Evolutionary conservation across 139 green algal genomes (phyloP), one percentile per base, ranked within the genome.

Genomic region (Chlorella sp.): DNA sequence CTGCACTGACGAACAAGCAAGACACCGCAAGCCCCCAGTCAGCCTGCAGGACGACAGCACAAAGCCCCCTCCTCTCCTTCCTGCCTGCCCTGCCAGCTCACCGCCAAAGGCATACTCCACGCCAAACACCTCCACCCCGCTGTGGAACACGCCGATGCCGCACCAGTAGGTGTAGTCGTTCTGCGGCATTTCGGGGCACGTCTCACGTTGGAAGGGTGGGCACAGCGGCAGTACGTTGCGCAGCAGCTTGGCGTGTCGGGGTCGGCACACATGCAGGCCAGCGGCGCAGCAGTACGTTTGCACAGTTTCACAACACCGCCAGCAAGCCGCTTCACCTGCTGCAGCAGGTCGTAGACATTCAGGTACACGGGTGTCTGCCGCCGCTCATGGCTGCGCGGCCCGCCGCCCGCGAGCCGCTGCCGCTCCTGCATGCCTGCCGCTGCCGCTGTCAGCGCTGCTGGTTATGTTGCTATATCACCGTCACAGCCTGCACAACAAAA

Each of bases 31-130:
- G n/a, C n/a, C n/a, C n/a, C n/a, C n/a, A n/a, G n/a, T n/a, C n/a
- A n/a, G n/a, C n/a, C n/a, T n/a, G n/a, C 67, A 73, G 67, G 64
- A 25, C 6, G 23, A 20, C 12, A 41, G 28, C n/a, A 41, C 28
- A 18, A 32, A 26, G 28, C 64, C 34, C 64, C 11, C 9, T 16
- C 30, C 44, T 13, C 65, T 13, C 65, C 65, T 15, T 32, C 65
- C 38, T 13, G 9, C 44, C 6, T 12, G 20, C 16, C 21, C 20
- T 34, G 1, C 0, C 13, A 21, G n/a, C 76, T 41, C 76, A 18
- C 94, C 91, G 6, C 91, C 95, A 88, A 96, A 99, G 0, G 96
- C 96, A 57, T 96, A 98, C 84, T 98, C 96, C 0, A 92, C 83
- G 23, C 93, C 95, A 55, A 96, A 95, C 0, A 97, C 92, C 80